Evolutionary conservation across 257 asterid species (phyloP).

Genomic region (Solanum pennellii): DNA sequence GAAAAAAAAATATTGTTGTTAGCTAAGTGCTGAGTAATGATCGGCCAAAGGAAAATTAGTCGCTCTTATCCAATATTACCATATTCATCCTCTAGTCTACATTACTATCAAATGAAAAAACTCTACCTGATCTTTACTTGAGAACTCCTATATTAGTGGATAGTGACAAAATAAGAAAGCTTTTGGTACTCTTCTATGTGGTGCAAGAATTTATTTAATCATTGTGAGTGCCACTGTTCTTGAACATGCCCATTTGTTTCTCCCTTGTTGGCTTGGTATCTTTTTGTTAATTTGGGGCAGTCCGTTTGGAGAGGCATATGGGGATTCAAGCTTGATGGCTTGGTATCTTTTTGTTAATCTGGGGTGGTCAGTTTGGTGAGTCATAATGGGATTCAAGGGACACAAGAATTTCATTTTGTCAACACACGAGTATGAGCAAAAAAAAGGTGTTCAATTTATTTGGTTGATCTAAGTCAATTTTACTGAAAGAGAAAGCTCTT

Average conservation of each 20-base stretch:
- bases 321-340: not conserved
- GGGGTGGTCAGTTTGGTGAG: not conserved
- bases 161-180: not conserved
- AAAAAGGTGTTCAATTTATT: not conserved
- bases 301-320: not conserved
- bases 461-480: not conserved
- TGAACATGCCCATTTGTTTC: not conserved
- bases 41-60: not conserved
- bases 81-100: not conserved
- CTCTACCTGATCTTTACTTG: not conserved
- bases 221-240: not conserved
- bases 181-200: not conserved
- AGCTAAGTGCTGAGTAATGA: not conserved
- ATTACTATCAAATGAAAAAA: not conserved
- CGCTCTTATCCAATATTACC: not conserved
- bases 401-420: not conserved
- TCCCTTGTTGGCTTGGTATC: not conserved
- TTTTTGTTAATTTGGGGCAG: not conserved
- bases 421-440: not conserved
- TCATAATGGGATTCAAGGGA: not conserved
- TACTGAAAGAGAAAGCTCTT: not conserved
- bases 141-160: not conserved
- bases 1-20: not conserved
- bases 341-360: not conserved
- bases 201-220: not conserved